These are phyloP conservation scores for Erythrobasidium yunnanense DNA, from an alignment of 768 basidiomycete species.

Conservation along the genomic window DNA sequence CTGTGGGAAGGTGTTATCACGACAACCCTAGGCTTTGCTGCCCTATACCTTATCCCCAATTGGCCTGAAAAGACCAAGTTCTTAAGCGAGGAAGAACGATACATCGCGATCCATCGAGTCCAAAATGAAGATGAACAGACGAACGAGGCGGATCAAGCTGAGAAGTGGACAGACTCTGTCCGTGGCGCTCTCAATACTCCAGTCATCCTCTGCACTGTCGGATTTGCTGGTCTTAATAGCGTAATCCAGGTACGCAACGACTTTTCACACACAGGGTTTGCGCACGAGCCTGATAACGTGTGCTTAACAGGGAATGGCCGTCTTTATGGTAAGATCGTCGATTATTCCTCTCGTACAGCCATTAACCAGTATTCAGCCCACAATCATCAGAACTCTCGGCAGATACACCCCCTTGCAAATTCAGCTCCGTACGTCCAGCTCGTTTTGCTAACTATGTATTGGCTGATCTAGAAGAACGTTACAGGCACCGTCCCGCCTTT, in stretches of 20 bases:
- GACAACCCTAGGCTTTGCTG: background rate
- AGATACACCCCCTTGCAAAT: background rate
- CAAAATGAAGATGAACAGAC: background rate
- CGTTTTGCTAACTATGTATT: no score
- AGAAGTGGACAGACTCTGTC: background rate
- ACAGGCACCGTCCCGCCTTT: background rate
- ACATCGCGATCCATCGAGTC: background rate
- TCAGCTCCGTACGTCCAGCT: no score
- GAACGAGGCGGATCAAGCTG: background rate
- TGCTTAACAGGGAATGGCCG: background rate
- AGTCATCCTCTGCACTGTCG: background rate
- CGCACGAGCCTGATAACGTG: background rate
- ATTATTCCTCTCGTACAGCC: background rate
- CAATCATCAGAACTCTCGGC: background rate
- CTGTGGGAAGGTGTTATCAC: conserved; percentile 3
- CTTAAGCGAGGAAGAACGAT: background rate
- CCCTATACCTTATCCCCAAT: background rate
- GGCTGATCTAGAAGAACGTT: no score
- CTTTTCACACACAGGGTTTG: background rate
- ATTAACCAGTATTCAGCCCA: background rate
- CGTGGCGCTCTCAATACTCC: background rate
- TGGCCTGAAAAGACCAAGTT: background rate
- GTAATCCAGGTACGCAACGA: background rate
- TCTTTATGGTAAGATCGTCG: background rate
- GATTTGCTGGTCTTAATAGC: background rate